A percentile compares a stretch with the other conserved stretches of the same genome.
These are phyloP conservation scores for Colletotrichum limetticola DNA, from an alignment of 2,329 filamentous ascomycete genomes.

Conservation along the genomic window DNA sequence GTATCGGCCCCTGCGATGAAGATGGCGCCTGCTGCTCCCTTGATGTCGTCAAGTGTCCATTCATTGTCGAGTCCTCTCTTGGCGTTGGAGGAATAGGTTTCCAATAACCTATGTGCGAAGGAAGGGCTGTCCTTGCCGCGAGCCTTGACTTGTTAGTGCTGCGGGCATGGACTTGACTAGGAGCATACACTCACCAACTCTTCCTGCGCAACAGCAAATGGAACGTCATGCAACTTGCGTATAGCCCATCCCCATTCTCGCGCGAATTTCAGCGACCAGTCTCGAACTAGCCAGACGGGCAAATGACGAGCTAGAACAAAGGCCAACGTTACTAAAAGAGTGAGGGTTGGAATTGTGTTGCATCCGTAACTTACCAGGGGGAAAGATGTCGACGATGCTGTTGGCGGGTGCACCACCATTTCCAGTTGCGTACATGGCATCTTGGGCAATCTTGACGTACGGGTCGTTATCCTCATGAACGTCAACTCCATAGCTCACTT, in stretches of 20 bases:
- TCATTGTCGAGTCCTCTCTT: conserved; percentile 22
- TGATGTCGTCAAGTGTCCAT: conserved; percentile 53
- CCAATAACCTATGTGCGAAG: conserved; percentile 31
- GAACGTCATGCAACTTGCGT: conserved; percentile 45
- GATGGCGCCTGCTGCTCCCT: conserved; percentile 58
- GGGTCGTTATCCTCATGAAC: conserved; percentile 43
- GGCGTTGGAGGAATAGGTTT: conserved; percentile 26
- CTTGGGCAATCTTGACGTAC: conserved; percentile 40
- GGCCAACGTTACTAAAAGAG: conserved; percentile 38
- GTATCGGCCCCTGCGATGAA: conserved; percentile 60
- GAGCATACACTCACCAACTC: conserved; percentile 38
- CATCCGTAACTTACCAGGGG: conserved; percentile 43
- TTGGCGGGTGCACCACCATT: conserved; percentile 45
- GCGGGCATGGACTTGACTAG: conserved; percentile 29
- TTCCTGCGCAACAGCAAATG: conserved; percentile 42
- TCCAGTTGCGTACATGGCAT: conserved; percentile 41
- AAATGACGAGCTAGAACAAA: conserved; percentile 47
- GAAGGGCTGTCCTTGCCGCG: conserved; percentile 32
- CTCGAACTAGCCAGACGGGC: conserved; percentile 48
- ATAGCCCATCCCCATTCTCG: conserved; percentile 48
- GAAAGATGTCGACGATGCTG: conserved; percentile 60
- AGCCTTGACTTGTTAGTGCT: conserved; percentile 28
- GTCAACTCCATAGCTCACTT: conserved; percentile 45
- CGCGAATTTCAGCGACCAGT: conserved; percentile 46
- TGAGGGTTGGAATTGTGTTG: conserved; percentile 27